A percentile compares a stretch with the other conserved stretches of the same genome.
phyloP scores from a whole-genome alignment of 306 rosid genomes.

The Rosa rugosa region DNA sequence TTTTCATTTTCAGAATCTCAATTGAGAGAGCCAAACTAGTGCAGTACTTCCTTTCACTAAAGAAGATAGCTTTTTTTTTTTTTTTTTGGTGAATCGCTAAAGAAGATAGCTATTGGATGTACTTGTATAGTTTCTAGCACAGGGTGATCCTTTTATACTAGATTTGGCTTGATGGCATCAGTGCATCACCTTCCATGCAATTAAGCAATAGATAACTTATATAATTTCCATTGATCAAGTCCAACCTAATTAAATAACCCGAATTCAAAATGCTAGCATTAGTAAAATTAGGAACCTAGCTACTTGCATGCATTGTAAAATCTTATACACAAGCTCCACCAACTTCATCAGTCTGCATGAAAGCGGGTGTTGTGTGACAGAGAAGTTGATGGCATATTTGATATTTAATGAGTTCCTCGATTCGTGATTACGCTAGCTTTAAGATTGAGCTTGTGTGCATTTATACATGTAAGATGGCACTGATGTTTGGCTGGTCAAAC shows the following conservation, averaged over 20 bases:
- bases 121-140: neutral
- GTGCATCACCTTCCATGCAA: neutral
- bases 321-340: neutral
- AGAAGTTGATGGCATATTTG: neutral
- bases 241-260: neutral
- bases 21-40: neutral
- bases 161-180: neutral
- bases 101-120: neutral
- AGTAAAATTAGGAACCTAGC: neutral
- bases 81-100: too few species aligned
- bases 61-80: neutral
- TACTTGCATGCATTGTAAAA: neutral
- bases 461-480: neutral
- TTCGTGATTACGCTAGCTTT: neutral
- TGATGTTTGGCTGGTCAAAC: neutral
- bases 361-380: neutral
- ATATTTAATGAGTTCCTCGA: neutral
- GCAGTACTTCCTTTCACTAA: neutral
- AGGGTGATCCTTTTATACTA: neutral
- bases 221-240: neutral
- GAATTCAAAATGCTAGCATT: neutral
- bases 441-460: neutral
- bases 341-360: constrained; percentile 2
- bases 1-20: constrained; percentile 6
- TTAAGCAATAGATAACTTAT: neutral